Base-by-base conservation (phyloP, 1,139 yeast genomes). In the Candida anutae region DNA sequence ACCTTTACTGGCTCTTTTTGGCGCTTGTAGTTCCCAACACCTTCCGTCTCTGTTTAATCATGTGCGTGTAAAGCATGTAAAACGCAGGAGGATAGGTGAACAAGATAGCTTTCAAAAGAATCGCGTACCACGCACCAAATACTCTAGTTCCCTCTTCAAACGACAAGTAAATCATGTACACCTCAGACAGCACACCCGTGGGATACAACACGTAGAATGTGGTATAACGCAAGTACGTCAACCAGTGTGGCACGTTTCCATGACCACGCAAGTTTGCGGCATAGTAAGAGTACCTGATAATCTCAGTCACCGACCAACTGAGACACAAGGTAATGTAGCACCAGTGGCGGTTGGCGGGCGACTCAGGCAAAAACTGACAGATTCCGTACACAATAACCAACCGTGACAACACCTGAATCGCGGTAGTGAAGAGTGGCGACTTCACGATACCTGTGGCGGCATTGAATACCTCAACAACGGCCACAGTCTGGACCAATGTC, bases 271-370 rank as follows among this genome's bases (percentile, higher is more conserved):
- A 62, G 46, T 78, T 79, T 36, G 72, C 58, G 29, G 94, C 94
- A 50, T 81, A 93, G 60, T 74, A 90, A 25, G 84, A 69, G 58
- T 90, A 90, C 47, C 98, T 73, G 33, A 88, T 77, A 28, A 85
- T 70, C 55, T 90, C 99, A 19, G 97, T 85, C 33, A 83, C 49
- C 13, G 90, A 74, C 99, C 99, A 90, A 13, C 96, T 90, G 30
- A 77, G 47, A 25, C 77, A 67, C 53, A 90, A 71, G 2, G 93
- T 63, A 25, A 74, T 53, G 48, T 77, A 80, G 25, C 73, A 63
- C 71, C 77, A 73, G 31, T 76, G 73, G 39, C 42, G 48, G 43
- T 69, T 76, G 20, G 75, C 87, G 37, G 70, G 79, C 19, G 81
- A 69, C 14, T 71, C 50, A 9, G 97, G 96, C 43, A 87, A 66